These are phyloP conservation scores for Tetrahymena thermophila DNA, from an alignment of 73 alveolate species.

Conservation along the genomic window DNA sequence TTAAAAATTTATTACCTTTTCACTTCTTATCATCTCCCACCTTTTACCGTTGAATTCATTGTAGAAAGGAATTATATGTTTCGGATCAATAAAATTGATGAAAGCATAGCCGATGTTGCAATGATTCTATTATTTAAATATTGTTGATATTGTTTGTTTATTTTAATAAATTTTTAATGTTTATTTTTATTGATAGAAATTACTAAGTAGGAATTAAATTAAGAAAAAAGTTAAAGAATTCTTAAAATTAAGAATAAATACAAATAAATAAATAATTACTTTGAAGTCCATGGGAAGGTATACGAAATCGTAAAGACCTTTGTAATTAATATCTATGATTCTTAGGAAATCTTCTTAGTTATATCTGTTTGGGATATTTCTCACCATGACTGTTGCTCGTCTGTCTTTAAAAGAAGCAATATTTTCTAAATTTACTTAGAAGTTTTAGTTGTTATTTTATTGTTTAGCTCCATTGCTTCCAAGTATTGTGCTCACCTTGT, in stretches of 20 bases:
- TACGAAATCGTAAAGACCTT: slow-evolving; percentile 66
- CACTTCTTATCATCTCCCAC: slow-evolving; percentile 62
- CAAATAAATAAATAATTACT: slow-evolving; percentile 2
- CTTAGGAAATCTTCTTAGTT: slow-evolving; percentile 67
- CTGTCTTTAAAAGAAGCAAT: slow-evolving; percentile 22
- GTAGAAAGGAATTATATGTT: slow-evolving; percentile 60
- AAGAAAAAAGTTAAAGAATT: background rate
- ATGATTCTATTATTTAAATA: slow-evolving; percentile 25
- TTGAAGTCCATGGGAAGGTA: slow-evolving; percentile 72
- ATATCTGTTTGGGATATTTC: slow-evolving; percentile 95
- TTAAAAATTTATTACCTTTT: background rate
- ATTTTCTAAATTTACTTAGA: background rate
- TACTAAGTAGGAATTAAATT: background rate
- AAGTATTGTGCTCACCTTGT: background rate
- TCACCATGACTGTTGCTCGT: slow-evolving; percentile 94
- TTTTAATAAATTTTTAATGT: too few relatives aligned
- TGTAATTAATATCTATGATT: slow-evolving; percentile 75
- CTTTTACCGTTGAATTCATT: slow-evolving; percentile 60
- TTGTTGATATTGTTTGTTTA: too few relatives aligned
- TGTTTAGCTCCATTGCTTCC: background rate
- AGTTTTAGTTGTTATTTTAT: background rate
- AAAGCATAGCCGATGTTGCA: slow-evolving; percentile 89
- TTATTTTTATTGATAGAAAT: background rate
- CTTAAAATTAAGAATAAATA: background rate
- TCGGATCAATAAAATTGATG: slow-evolving; percentile 58